A percentile compares a stretch with the other conserved stretches of the same genome.
Conservation (phyloP, 148 eudicot species). For the Dysphania ambrosioides region DNA sequence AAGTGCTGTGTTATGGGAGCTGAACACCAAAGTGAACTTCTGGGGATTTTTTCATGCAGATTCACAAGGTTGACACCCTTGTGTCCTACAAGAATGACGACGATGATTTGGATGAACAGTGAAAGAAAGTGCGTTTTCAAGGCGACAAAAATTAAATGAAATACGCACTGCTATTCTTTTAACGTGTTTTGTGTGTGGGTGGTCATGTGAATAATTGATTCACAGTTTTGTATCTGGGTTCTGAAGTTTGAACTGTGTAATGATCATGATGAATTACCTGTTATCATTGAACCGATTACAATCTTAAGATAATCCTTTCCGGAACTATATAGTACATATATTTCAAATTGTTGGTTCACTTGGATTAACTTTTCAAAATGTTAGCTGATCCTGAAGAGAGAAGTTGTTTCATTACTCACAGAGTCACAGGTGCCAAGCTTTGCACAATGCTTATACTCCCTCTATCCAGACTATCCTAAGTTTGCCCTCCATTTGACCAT, state of each 20-base stretch:
- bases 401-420: too few relatives aligned
- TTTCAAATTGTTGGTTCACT: too few relatives aligned
- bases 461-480: too few relatives aligned
- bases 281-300: neutral
- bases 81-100: conserved; percentile 89
- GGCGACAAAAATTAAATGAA: too few relatives aligned
- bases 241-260: neutral
- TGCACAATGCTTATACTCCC: too few relatives aligned
- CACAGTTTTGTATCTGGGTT: conserved; percentile 35
- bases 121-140: neutral
- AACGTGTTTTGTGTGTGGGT: too few relatives aligned
- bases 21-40: neutral
- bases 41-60: conserved; percentile 63
- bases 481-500: too few relatives aligned
- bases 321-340: neutral
- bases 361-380: too few relatives aligned
- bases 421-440: too few relatives aligned
- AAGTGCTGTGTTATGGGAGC: neutral
- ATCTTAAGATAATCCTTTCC: too few relatives aligned
- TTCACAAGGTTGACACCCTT: conserved; percentile 88
- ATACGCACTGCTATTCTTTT: too few relatives aligned
- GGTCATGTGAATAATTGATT: conserved; percentile 67
- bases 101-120: conserved; percentile 65
- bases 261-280: neutral
- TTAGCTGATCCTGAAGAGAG: too few relatives aligned